These are phyloP conservation scores for Trichoderma virens DNA, from an alignment of 495 filamentous ascomycete genomes.

Conservation along the genomic window DNA sequence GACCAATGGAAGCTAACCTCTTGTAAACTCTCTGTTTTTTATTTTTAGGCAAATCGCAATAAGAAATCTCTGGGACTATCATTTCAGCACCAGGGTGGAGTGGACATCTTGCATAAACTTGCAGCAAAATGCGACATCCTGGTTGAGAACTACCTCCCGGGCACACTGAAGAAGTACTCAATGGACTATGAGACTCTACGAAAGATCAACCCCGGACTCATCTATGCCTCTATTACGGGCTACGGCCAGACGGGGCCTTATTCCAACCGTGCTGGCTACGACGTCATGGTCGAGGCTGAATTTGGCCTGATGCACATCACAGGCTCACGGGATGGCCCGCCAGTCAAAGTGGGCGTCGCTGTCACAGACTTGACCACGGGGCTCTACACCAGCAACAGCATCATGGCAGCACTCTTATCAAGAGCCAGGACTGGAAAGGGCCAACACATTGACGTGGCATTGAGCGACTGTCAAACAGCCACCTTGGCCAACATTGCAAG, in stretches of 20 bases:
- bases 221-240: constrained; percentile 58
- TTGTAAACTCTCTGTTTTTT: not conserved
- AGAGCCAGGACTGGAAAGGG: constrained; percentile 52
- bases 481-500: constrained; percentile 90
- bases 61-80: constrained; percentile 91
- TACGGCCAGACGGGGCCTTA: constrained; percentile 91
- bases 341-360: constrained; percentile 94
- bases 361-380: constrained; percentile 95
- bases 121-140: constrained; percentile 82
- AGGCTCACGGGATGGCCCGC: constrained; percentile 74
- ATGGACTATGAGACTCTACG: constrained; percentile 77
- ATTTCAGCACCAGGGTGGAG: constrained; percentile 74
- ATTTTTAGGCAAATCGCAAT: constrained; percentile 76
- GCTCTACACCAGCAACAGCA: constrained; percentile 91
- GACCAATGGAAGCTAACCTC: too few relatives aligned
- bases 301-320: constrained; percentile 99
- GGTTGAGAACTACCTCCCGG: constrained; percentile 95
- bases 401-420: constrained; percentile 85
- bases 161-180: constrained; percentile 79
- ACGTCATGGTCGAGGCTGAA: constrained; percentile 99
- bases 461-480: constrained; percentile 92
- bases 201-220: constrained; percentile 70
- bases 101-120: constrained; percentile 77
- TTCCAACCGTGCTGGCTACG: constrained; percentile 82
- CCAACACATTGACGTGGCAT: constrained; percentile 84